Conservation (phyloP, 192 early-diverging fungal genomes). For the Rhizophlyctis rosea region DNA sequence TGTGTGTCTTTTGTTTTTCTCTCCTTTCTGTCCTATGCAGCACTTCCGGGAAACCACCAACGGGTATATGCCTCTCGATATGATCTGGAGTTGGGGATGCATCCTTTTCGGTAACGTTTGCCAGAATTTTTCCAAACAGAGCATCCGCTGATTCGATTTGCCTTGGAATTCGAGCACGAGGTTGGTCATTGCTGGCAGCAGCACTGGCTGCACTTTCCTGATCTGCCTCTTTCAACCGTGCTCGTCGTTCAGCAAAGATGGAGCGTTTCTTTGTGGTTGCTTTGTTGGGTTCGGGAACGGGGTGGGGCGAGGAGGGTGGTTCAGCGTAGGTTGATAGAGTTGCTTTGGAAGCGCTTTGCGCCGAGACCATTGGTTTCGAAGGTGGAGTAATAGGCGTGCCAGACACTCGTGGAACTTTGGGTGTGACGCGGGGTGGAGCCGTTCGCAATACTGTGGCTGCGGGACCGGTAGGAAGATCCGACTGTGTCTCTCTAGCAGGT, state of each 20-base stretch:
- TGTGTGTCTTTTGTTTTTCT: background rate
- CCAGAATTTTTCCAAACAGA: slow-evolving; percentile 12
- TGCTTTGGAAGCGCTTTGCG: too few species aligned
- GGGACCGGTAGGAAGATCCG: too few species aligned
- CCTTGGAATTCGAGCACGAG: background rate
- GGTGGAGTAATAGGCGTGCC: too few species aligned
- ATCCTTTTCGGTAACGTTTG: slow-evolving; percentile 24
- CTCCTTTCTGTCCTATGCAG: slow-evolving; percentile 15
- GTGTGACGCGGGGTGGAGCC: too few species aligned
- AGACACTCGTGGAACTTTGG: too few species aligned
- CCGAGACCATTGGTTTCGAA: background rate
- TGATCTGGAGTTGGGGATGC: background rate
- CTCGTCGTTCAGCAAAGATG: slow-evolving; percentile 22
- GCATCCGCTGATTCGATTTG: slow-evolving; percentile 18
- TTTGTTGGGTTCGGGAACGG: too few species aligned
- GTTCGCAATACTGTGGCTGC: too few species aligned
- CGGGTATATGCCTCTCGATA: too few species aligned
- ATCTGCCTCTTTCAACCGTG: slow-evolving; percentile 2
- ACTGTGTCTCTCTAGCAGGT: too few species aligned
- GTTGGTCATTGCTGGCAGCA: background rate
- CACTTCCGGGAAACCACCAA: slow-evolving; percentile 25
- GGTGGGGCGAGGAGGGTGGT: too few species aligned
- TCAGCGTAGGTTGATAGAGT: background rate
- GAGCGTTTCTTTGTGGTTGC: slow-evolving; percentile 13
- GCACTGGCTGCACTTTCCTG: background rate